Evolutionary conservation across 1,139 yeast genomes (phyloP), one percentile per base, ranked within the genome.

Genomic region (Pichia sp.): DNA sequence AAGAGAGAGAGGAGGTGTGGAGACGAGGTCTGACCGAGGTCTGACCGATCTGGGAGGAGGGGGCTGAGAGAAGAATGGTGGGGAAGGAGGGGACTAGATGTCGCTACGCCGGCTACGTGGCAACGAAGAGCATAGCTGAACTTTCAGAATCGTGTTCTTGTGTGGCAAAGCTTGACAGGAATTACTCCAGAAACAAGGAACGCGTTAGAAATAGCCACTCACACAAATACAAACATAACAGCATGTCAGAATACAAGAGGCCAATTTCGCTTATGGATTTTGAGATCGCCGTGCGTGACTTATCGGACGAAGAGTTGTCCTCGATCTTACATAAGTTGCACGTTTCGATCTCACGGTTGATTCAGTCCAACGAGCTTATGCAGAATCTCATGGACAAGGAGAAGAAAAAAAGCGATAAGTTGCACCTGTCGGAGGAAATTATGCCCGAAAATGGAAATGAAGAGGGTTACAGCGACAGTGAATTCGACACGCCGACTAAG

Each of bases 191-290:
- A 10, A 28, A 25, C 12, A 19, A 22, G 19, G 30, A 18, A 16
- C 30, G 10, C 45, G 21, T 16, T 18, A 12, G 6, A 12, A 3
- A 3, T n/a, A 16, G n/a, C 10, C 31, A 28, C 31, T 10, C 31
- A 28, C 13, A 28, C 31, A 28, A 10, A 28, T 13, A 28, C 31
- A 6, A 31, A n/a, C n/a, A n/a, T n/a, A n/a, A n/a, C n/a, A 13
- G 4, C 8, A 64, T 63, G 67, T 60, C 66, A 7, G 62, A 58
- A 31, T 46, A 53, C 3, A 51, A 49, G 19, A 64, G 66, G 54
- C 75, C 76, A 16, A 66, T 72, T 28, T 67, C 70, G 31, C 60
- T 72, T 21, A 59, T 63, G 13, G 75, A 72, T 47, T 73, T 73
- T 61, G 60, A 56, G 45, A 53, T 61, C 1, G 72, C 72, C 3